Conservation (phyloP, 2,329 filamentous ascomycete species). For the Xylaria sp. region DNA sequence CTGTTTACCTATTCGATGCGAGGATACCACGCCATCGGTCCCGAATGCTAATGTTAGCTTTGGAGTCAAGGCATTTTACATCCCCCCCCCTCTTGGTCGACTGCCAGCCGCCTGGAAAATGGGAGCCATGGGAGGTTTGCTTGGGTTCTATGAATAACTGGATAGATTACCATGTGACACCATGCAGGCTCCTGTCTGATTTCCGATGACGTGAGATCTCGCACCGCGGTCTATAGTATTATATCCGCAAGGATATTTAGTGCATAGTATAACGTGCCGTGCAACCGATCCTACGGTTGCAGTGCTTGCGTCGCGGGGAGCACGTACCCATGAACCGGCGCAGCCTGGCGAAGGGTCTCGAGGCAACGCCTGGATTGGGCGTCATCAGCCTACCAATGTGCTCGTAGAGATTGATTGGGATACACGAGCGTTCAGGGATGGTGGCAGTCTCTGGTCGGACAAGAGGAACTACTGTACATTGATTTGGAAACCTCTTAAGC, state of each 20-base stretch:
- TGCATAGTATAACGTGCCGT: constrained; percentile 13
- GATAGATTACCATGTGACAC: constrained; percentile 21
- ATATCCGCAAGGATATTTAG: constrained; percentile 4
- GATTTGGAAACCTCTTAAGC: background rate
- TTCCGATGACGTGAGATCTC: constrained; percentile 31
- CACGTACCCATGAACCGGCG: constrained; percentile 5
- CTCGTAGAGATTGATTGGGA: background rate
- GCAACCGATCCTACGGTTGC: constrained; percentile 17
- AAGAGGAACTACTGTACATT: background rate
- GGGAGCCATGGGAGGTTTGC: background rate
- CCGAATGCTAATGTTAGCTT: constrained; percentile 1
- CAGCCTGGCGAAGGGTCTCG: background rate
- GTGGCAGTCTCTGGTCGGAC: background rate
- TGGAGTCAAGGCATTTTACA: background rate
- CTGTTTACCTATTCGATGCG: background rate
- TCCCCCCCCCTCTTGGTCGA: background rate
- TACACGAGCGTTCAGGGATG: background rate
- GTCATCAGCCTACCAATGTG: constrained; percentile 2
- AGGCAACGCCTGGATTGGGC: background rate
- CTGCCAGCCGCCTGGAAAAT: background rate
- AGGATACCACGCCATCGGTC: constrained; percentile 3
- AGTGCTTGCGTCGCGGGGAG: constrained; percentile 7
- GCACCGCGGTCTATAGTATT: constrained; percentile 14
- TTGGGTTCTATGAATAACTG: constrained; percentile 9
- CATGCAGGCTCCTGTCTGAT: constrained; percentile 22